Evolutionary conservation across 352 stramenopile species (phyloP).

Genomic region (Plasmopara viticola): DNA sequence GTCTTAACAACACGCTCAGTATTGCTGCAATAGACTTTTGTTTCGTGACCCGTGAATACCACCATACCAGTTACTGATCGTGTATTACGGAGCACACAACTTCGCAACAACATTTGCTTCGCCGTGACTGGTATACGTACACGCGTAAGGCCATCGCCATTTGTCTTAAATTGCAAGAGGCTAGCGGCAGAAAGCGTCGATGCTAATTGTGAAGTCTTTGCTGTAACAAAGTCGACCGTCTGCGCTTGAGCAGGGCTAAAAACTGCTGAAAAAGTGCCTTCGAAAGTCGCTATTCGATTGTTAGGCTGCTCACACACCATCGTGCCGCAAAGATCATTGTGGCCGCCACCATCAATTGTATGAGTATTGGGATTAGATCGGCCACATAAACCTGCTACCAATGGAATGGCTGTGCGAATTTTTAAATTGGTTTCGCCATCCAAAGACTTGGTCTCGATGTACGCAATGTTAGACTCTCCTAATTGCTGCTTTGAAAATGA

Average conservation of each 20-base stretch:
- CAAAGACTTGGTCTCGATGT: slow-evolving; percentile 82
- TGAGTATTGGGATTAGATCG: neutral
- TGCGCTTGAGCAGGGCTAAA: slow-evolving; percentile 31
- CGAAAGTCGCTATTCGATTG: slow-evolving; percentile 80
- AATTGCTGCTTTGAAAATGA: slow-evolving; percentile 7
- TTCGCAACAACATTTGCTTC: slow-evolving; percentile 88
- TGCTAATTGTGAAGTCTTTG: neutral
- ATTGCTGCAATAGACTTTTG: slow-evolving; percentile 82
- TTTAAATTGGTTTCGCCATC: slow-evolving; percentile 84
- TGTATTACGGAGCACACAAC: slow-evolving; percentile 86
- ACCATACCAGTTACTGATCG: slow-evolving; percentile 75
- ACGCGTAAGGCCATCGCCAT: slow-evolving; percentile 26
- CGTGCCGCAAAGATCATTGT: slow-evolving; percentile 43
- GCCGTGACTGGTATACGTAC: slow-evolving; percentile 60
- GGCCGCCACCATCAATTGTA: slow-evolving; percentile 15
- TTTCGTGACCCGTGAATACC: slow-evolving; percentile 86
- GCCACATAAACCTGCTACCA: slow-evolving; percentile 34
- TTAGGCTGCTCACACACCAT: slow-evolving; percentile 80
- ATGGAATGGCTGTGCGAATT: slow-evolving; percentile 63
- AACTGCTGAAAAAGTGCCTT: slow-evolving; percentile 55
- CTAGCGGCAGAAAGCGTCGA: slow-evolving; percentile 7
- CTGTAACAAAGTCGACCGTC: slow-evolving; percentile 23
- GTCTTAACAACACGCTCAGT: slow-evolving; percentile 71
- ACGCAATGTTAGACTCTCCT: slow-evolving; percentile 44
- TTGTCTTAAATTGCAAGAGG: slow-evolving; percentile 26